Percentiles rank a stretch among this genome's conserved stretches.
Conservation (phyloP, 2,329 filamentous ascomycete genomes). For the Aureobasidium vineae region DNA sequence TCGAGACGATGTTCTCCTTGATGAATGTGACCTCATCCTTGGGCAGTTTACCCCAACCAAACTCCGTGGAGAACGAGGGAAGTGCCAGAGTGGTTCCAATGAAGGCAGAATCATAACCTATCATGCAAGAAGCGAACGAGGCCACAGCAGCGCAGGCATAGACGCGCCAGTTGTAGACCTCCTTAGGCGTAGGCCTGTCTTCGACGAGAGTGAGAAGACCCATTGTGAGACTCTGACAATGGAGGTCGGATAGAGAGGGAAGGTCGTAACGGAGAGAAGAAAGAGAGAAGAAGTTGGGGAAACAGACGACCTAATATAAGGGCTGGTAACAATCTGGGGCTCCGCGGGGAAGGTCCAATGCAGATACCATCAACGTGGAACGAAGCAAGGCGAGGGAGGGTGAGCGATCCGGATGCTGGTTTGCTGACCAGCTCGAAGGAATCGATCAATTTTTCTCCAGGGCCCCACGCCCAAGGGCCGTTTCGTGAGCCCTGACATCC, state of each 20-base stretch:
- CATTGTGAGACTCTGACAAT: conserved; percentile 32
- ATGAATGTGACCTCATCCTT: conserved; percentile 54
- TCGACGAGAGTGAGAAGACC: conserved; percentile 41
- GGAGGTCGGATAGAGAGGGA: background rate
- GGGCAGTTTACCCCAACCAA: conserved; percentile 56
- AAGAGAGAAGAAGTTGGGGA: conserved; percentile 15
- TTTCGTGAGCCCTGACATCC: conserved; percentile 9
- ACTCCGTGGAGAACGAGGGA: conserved; percentile 67
- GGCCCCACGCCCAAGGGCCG: conserved; percentile 6
- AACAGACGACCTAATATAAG: conserved; percentile 14
- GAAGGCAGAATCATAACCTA: conserved; percentile 70
- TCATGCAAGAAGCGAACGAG: conserved; percentile 59
- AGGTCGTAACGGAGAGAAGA: conserved; percentile 24
- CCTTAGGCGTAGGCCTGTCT: conserved; percentile 54
- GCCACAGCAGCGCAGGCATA: conserved; percentile 56
- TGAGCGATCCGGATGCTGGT: background rate
- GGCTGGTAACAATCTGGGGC: conserved; percentile 8
- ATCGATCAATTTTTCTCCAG: conserved; percentile 10
- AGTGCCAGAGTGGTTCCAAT: conserved; percentile 74
- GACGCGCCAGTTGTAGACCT: conserved; percentile 60
- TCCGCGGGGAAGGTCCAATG: conserved; percentile 12
- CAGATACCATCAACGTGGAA: background rate
- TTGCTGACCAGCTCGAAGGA: conserved; percentile 8
- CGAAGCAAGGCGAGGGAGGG: background rate
- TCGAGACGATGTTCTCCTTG: conserved; percentile 73